phyloP scores from a whole-genome alignment of 75 land plant species.

The Pinus tabuliformis region DNA sequence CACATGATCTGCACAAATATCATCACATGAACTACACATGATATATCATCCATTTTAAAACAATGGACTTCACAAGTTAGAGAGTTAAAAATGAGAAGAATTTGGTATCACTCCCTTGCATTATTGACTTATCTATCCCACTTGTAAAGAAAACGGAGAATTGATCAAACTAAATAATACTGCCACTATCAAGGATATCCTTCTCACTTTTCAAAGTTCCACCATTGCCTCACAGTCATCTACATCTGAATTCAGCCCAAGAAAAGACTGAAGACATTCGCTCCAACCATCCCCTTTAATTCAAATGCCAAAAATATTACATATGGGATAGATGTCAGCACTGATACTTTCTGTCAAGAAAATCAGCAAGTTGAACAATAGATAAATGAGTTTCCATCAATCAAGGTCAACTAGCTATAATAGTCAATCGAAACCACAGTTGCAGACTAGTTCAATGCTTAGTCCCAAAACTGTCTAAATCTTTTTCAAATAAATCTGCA shows the following conservation, averaged over 20 bases:
- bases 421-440: neutral
- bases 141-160: neutral
- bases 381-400: neutral
- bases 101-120: slow-evolving; percentile 1
- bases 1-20: no score
- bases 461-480: neutral
- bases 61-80: neutral
- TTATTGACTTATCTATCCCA: slow-evolving; percentile 4
- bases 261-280: no score
- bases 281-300: no score
- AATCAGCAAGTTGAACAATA: neutral
- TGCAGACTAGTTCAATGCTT: neutral
- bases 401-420: neutral
- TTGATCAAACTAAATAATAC: neutral
- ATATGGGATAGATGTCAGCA: no score
- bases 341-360: neutral
- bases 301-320: no score
- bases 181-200: neutral
- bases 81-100: neutral
- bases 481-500: neutral
- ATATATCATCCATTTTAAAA: no score
- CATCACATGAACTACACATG: no score
- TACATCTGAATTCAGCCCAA: neutral
- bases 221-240: neutral
- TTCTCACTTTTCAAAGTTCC: slow-evolving; percentile 4